phyloP scores from a whole-genome alignment of 2,329 filamentous ascomycete species.

The Penicillium italicum region DNA sequence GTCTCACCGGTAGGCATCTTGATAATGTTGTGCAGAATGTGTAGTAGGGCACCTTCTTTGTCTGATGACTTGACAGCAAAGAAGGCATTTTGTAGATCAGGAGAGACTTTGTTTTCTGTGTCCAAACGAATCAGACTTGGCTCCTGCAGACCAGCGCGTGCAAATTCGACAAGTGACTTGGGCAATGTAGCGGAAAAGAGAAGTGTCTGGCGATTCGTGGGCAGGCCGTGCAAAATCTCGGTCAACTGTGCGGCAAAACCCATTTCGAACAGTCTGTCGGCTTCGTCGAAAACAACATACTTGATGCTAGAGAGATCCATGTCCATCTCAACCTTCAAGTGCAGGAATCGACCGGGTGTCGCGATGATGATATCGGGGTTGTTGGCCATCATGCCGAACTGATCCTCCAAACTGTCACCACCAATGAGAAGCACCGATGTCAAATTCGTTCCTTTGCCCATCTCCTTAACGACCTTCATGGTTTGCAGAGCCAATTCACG shows the following conservation, averaged over 20 bases:
- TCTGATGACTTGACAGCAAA: constrained; percentile 89
- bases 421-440: constrained; percentile 88
- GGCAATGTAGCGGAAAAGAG: constrained; percentile 94
- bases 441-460: constrained; percentile 84
- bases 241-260: constrained; percentile 90
- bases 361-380: constrained; percentile 98
- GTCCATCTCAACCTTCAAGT: constrained; percentile 95
- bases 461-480: constrained; percentile 91
- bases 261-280: constrained; percentile 97
- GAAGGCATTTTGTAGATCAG: constrained; percentile 91
- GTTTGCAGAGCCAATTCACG: constrained; percentile 94
- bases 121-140: constrained; percentile 86
- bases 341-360: constrained; percentile 91
- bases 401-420: constrained; percentile 92
- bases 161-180: constrained; percentile 92
- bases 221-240: constrained; percentile 87
- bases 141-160: constrained; percentile 86
- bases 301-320: constrained; percentile 84
- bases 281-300: constrained; percentile 97
- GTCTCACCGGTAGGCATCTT: constrained; percentile 74
- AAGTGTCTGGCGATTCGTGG: constrained; percentile 78
- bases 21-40: constrained; percentile 87
- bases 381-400: constrained; percentile 85
- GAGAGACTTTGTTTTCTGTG: constrained; percentile 91
- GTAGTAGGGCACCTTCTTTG: constrained; percentile 86